A percentile compares a stretch with the other conserved stretches of the same genome.
These are phyloP conservation scores for Diddensiella santjacobensis DNA, from an alignment of 805 yeast genomes.

Conservation along the genomic window DNA sequence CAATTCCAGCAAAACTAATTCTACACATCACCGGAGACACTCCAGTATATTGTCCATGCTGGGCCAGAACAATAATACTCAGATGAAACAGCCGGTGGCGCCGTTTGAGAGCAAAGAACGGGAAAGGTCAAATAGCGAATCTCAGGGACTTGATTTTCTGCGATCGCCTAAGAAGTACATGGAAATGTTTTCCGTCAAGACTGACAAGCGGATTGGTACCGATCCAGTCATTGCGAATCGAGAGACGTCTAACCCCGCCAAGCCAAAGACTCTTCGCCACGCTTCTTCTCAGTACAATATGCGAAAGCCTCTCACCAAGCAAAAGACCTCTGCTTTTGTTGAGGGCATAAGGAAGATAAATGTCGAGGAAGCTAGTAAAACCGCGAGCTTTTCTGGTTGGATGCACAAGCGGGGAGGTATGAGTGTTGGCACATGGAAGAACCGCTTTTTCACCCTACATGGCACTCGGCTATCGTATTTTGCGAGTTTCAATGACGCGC, in stretches of 20 bases:
- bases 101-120: not conserved
- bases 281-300: constrained; percentile 47
- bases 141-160: not conserved
- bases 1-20: not conserved
- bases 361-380: constrained; percentile 72
- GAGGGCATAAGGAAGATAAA: constrained; percentile 80
- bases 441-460: constrained; percentile 79
- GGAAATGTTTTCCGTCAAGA: not conserved
- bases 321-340: constrained; percentile 41
- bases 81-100: not conserved
- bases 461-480: constrained; percentile 92
- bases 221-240: constrained; percentile 4
- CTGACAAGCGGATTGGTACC: constrained; percentile 12
- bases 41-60: constrained; percentile 23
- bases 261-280: not conserved
- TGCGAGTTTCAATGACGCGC: constrained; percentile 67
- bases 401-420: constrained; percentile 88
- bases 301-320: constrained; percentile 24
- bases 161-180: constrained; percentile 2
- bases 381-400: constrained; percentile 87
- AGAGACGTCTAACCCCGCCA: not conserved
- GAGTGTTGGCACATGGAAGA: constrained; percentile 87
- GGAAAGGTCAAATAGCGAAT: not conserved
- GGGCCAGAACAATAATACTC: constrained; percentile 1
- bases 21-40: constrained; percentile 21